Evolutionary conservation across 176 grass and related monocot genomes (phyloP).

Genomic region (Ensete ventricosum): DNA sequence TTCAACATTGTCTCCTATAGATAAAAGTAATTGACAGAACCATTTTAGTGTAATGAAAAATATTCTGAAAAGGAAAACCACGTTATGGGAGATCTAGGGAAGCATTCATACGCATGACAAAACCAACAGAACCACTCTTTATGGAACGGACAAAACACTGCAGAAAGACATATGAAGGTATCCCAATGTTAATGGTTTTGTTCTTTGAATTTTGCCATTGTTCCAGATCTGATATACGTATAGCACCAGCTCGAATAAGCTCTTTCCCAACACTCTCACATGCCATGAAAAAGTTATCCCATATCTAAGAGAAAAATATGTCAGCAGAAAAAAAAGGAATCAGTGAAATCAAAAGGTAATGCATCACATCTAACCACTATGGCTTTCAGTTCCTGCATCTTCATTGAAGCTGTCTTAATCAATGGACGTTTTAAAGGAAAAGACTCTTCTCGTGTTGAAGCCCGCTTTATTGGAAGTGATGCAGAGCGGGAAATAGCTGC

Average conservation of each 20-base stretch:
- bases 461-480: slow-evolving; percentile 6
- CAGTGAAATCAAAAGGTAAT: not conserved
- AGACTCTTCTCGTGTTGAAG: not conserved
- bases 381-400: slow-evolving; percentile 18
- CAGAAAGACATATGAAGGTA: slow-evolving; percentile 23
- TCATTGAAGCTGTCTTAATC: slow-evolving; percentile 13
- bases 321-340: not conserved
- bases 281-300: slow-evolving; percentile 21
- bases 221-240: slow-evolving; percentile 18
- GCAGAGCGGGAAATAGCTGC: not conserved
- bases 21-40: not conserved
- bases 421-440: slow-evolving; percentile 3
- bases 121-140: slow-evolving; percentile 1
- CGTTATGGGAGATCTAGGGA: not conserved
- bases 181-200: slow-evolving; percentile 21
- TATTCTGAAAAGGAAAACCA: not conserved
- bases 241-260: slow-evolving; percentile 18
- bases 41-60: not conserved
- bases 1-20: slow-evolving; percentile 20
- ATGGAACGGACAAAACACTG: slow-evolving; percentile 21
- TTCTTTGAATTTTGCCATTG: slow-evolving; percentile 19
- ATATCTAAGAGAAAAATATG: slow-evolving; percentile 1
- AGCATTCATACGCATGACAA: slow-evolving; percentile 10
- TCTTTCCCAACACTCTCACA: slow-evolving; percentile 13
- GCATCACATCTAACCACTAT: slow-evolving; percentile 14